Evolutionary conservation across 2,329 filamentous ascomycete species (phyloP).

Genomic region (Xylariaceae sp.): DNA sequence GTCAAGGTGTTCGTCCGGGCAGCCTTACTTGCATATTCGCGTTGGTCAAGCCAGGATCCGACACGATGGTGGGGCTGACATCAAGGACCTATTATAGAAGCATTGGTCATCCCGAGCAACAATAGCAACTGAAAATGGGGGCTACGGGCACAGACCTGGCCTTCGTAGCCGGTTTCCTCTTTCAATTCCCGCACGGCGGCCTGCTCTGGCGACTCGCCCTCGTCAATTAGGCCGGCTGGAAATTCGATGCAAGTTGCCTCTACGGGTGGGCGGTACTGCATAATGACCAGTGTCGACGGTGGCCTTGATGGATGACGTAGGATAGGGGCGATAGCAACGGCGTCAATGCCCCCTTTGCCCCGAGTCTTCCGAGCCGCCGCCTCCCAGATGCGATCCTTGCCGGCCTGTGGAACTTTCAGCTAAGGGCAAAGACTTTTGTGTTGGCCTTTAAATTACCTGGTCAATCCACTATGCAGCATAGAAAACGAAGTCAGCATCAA

Average conservation of each 20-base stretch:
- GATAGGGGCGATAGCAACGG: not conserved
- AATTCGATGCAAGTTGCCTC: not conserved
- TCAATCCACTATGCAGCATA: not conserved
- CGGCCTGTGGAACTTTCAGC: not conserved
- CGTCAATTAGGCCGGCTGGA: not conserved
- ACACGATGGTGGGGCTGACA: not conserved
- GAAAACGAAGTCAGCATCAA: not conserved
- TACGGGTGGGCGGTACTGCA: not conserved
- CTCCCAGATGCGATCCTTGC: not conserved
- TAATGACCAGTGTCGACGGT: not conserved
- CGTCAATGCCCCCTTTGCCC: not conserved
- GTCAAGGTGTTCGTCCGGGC: not conserved
- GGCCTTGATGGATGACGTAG: not conserved
- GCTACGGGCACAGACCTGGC: not conserved
- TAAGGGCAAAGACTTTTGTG: not conserved
- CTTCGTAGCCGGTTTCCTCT: not conserved
- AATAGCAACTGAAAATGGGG: not conserved
- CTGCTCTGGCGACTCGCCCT: not conserved
- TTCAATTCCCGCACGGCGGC: too few relatives aligned
- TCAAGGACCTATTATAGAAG: not conserved
- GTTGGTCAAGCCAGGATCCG: not conserved
- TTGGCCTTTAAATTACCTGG: not conserved
- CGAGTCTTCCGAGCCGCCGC: not conserved
- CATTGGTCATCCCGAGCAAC: not conserved
- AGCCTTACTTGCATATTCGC: not conserved